Conservation (phyloP, 2,329 filamentous ascomycete species). For the Colletotrichum tropicale region DNA sequence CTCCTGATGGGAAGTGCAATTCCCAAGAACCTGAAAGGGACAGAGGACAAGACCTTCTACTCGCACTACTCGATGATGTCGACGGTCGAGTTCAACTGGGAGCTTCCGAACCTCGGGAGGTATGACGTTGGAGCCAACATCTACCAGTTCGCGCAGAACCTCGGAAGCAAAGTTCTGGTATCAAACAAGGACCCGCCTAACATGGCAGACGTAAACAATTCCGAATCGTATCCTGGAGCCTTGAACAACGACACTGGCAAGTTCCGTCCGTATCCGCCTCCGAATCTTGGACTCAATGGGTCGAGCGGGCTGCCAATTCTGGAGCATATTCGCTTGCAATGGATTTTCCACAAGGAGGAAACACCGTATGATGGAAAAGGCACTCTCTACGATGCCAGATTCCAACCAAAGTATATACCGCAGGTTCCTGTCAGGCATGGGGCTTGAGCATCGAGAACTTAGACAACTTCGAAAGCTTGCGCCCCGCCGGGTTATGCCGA, state of each 20-base stretch:
- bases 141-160: slow-evolving; percentile 42
- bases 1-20: slow-evolving; percentile 61
- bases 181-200: slow-evolving; percentile 41
- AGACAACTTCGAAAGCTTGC: not conserved
- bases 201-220: slow-evolving; percentile 37
- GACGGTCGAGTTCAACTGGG: slow-evolving; percentile 47
- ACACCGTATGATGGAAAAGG: slow-evolving; percentile 53
- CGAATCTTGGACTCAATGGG: slow-evolving; percentile 46
- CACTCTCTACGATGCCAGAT: slow-evolving; percentile 44
- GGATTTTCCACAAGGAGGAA: slow-evolving; percentile 29
- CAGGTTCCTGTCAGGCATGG: slow-evolving; percentile 28
- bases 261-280: slow-evolving; percentile 37
- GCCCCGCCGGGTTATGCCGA: not conserved
- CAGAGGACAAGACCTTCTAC: slow-evolving; percentile 54
- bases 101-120: slow-evolving; percentile 43
- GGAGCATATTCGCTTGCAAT: slow-evolving; percentile 32
- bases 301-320: slow-evolving; percentile 46
- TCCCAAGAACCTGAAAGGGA: slow-evolving; percentile 49
- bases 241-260: slow-evolving; percentile 38
- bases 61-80: slow-evolving; percentile 49
- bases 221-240: slow-evolving; percentile 45
- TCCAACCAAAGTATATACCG: slow-evolving; percentile 41
- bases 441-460: not conserved
- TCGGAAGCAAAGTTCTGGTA: slow-evolving; percentile 35
- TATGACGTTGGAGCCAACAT: slow-evolving; percentile 45